phyloP scores from a whole-genome alignment of 2,329 filamentous ascomycete genomes.

The Fusarium drepaniforme region DNA sequence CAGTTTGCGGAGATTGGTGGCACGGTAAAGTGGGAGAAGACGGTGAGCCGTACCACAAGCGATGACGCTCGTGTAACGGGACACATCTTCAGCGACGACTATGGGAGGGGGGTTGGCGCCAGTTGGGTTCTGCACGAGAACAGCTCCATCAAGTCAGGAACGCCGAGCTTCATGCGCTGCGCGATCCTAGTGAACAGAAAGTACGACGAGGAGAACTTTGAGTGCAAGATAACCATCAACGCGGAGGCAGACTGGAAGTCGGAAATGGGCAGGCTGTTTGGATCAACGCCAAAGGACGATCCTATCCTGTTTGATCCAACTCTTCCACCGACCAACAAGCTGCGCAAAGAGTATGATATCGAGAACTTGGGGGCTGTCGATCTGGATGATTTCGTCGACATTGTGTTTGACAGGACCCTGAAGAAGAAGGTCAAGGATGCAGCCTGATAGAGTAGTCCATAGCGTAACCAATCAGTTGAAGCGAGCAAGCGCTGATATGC shows the following conservation, averaged over 20 bases:
- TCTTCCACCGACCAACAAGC: neutral
- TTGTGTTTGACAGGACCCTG: neutral
- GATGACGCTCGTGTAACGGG: constrained; percentile 7
- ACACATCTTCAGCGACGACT: constrained; percentile 30
- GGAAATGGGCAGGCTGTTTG: constrained; percentile 44
- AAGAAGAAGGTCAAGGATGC: neutral
- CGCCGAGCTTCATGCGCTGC: constrained; percentile 8
- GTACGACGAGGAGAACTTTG: constrained; percentile 3
- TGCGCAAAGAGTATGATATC: neutral
- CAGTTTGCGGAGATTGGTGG: neutral
- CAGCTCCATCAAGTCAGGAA: neutral
- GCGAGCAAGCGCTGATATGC: neutral
- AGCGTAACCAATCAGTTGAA: neutral
- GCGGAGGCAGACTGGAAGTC: constrained; percentile 45
- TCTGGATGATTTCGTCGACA: neutral
- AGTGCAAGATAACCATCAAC: constrained; percentile 44
- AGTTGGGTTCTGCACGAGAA: constrained; percentile 35
- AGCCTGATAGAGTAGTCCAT: neutral
- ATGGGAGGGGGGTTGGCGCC: constrained; percentile 34
- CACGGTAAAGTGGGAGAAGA: neutral
- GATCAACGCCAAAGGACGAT: constrained; percentile 29
- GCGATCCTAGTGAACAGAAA: constrained; percentile 4
- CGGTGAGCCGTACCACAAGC: neutral
- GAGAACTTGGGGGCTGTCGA: neutral
- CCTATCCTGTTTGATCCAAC: constrained; percentile 6